These are phyloP conservation scores for Trichosporon sp. DNA, from an alignment of 1,284 basidiomycete genomes.

Conservation along the genomic window DNA sequence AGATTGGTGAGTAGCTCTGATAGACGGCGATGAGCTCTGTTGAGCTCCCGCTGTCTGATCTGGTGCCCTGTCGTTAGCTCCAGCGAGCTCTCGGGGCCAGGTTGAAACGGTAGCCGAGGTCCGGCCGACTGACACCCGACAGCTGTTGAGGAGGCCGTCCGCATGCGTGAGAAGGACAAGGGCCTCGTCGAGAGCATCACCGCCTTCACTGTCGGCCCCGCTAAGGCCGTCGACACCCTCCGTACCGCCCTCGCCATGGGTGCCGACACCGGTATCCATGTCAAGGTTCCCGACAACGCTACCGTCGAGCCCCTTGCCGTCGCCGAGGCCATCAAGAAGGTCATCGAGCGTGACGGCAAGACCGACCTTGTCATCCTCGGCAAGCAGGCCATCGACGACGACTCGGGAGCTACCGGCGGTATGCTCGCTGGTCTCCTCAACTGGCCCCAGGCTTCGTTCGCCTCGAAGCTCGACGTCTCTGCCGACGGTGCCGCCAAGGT, in stretches of 20 bases:
- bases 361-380: slow-evolving; percentile 89
- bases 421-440: slow-evolving; percentile 92
- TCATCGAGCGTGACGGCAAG: slow-evolving; percentile 67
- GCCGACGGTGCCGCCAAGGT: slow-evolving; percentile 71
- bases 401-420: slow-evolving; percentile 94
- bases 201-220: slow-evolving; percentile 86
- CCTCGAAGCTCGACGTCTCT: slow-evolving; percentile 83
- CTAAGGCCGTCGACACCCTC: slow-evolving; percentile 86
- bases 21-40: not conserved
- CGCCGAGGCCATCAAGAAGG: slow-evolving; percentile 71
- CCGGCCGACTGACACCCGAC: slow-evolving; percentile 18
- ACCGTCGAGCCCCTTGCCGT: slow-evolving; percentile 61
- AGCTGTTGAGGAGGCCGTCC: slow-evolving; percentile 98
- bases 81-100: not conserved
- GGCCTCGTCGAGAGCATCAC: slow-evolving; percentile 80
- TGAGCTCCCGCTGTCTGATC: not conserved
- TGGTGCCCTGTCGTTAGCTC: not conserved
- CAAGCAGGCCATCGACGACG: slow-evolving; percentile 99
- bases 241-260: slow-evolving; percentile 98
- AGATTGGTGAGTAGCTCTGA: slow-evolving; percentile 71
- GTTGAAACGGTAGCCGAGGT: slow-evolving; percentile 29
- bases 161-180: slow-evolving; percentile 72
- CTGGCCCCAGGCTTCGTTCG: slow-evolving; percentile 95
- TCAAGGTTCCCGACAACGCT: slow-evolving; percentile 83
- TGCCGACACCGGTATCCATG: slow-evolving; percentile 88